Conservation (phyloP, 1,284 basidiomycete genomes). For the Bondarzewia mesenterica region DNA sequence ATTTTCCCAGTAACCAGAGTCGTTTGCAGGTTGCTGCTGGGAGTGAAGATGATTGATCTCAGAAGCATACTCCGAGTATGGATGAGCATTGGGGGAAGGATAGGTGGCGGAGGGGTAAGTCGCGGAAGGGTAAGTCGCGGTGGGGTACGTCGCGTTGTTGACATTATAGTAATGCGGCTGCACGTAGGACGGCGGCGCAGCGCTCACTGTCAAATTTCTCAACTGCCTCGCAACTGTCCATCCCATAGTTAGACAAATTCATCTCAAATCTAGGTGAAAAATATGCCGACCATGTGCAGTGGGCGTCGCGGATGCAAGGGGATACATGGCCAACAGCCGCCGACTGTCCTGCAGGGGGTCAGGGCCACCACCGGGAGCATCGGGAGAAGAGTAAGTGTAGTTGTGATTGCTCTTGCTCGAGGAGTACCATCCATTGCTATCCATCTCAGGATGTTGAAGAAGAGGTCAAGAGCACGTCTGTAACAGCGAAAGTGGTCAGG, state of each 20-base stretch:
- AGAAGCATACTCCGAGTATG: slow-evolving; percentile 49
- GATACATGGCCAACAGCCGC: slow-evolving; percentile 52
- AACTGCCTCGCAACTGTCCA: slow-evolving; percentile 55
- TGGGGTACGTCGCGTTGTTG: slow-evolving; percentile 29
- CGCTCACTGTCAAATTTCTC: slow-evolving; percentile 44
- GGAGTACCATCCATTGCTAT: slow-evolving; percentile 4
- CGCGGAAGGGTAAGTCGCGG: no score
- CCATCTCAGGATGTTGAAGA: neutral
- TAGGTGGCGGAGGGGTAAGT: no score
- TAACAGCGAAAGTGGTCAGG: neutral
- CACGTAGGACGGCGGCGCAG: slow-evolving; percentile 50
- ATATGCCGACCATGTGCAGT: slow-evolving; percentile 49
- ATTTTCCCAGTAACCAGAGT: slow-evolving; percentile 45
- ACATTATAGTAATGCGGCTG: slow-evolving; percentile 47
- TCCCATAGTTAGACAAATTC: neutral
- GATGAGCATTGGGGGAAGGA: slow-evolving; percentile 26
- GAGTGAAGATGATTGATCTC: slow-evolving; percentile 39
- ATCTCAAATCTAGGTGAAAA: slow-evolving; percentile 4
- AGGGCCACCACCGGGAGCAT: neutral
- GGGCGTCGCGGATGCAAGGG: slow-evolving; percentile 62
- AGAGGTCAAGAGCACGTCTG: neutral
- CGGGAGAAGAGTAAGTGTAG: neutral
- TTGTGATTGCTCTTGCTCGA: neutral
- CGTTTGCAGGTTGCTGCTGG: slow-evolving; percentile 29
- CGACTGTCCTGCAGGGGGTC: slow-evolving; percentile 43